Base-by-base conservation (phyloP, 257 asterid genomes). In the Coffea eugenioides region DNA sequence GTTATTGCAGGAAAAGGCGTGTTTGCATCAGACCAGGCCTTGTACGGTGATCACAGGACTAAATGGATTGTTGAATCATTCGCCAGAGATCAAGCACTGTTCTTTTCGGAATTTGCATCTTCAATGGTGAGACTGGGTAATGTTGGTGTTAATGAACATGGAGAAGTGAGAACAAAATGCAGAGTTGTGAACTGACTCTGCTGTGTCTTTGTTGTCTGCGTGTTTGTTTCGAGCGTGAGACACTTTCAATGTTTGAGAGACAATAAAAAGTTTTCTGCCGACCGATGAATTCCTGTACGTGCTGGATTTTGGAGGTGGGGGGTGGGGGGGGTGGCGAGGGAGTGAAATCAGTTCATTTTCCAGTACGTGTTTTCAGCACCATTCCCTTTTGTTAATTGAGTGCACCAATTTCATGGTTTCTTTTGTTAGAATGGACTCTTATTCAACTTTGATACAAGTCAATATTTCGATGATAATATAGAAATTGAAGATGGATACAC, bases 121-220 rank as follows among this genome's bases (percentile, higher is more conserved):
- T 84, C 96, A 25, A 93, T 90, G 97, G 82, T 88, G 54, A 87
- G 66, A 74, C 92, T 93, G 81, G 97, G 97, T 80, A 87, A 73
- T 78, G 91, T 91, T 25, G 97, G 92, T 39, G 91, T 89, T 46
- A 39, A 73, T 56, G 92, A 85, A 85, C 56, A 77, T 39, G 96
- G 91, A 45, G 89, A 87, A 78, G 97, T 91, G 39, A 90, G 97
- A 66, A 61, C 76, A 46, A 86, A 84, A 57, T 91, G 97, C 90
- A 90, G 91, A 78, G 86, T 85, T 79, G 89, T 86, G 12, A 85
- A 90, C 76, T 88, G 64, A 88, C 62, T 20, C n/a, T 20, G 65
- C 27, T 20, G 68, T 23, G 68, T 56, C 1, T 16, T 6, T 46
- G 51, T 46, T 56, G n/a, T 18, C n/a, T 18, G 62, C 62, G 0